Percentiles rank a stretch among this genome's conserved stretches.
phyloP scores from a whole-genome alignment of 1,284 basidiomycete genomes.

The Fomitiporia mediterranea region DNA sequence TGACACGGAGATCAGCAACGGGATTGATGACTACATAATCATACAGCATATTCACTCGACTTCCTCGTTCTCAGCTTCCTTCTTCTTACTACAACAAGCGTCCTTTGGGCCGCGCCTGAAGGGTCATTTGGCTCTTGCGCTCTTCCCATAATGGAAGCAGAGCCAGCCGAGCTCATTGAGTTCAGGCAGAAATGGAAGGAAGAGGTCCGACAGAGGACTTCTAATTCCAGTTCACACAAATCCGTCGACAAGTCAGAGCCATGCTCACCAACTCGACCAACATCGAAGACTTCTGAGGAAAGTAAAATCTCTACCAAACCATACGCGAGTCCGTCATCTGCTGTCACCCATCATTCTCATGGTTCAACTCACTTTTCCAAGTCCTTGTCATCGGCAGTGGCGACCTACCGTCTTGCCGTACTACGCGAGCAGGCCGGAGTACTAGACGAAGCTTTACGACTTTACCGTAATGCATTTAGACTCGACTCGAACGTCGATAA shows the following conservation, averaged over 20 bases:
- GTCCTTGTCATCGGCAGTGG: constrained; percentile 43
- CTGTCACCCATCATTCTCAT: not conserved
- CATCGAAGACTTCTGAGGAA: not conserved
- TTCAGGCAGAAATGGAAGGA: constrained; percentile 75
- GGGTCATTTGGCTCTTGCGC: too few relatives aligned
- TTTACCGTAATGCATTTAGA: constrained; percentile 79
- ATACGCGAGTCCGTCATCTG: not conserved
- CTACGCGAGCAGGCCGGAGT: constrained; percentile 68
- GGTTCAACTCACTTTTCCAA: constrained; percentile 7
- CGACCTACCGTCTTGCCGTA: constrained; percentile 65
- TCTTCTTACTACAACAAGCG: too few relatives aligned
- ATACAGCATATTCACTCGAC: too few relatives aligned
- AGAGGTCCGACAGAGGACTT: constrained; percentile 48
- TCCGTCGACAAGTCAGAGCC: not conserved
- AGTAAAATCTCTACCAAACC: not conserved
- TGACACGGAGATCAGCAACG: too few relatives aligned
- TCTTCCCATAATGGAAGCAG: constrained; percentile 21
- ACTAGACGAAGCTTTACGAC: constrained; percentile 65
- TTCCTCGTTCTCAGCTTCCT: too few relatives aligned
- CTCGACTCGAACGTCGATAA: constrained; percentile 66
- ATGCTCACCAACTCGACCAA: too few relatives aligned
- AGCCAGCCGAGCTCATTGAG: constrained; percentile 50
- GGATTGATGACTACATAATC: too few relatives aligned
- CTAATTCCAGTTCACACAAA: not conserved
- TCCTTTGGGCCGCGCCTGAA: too few relatives aligned